A percentile compares a stretch with the other conserved stretches of the same genome.
Conservation (phyloP, 1,284 basidiomycete genomes). For the Melampsora abietis-canadensis region DNA sequence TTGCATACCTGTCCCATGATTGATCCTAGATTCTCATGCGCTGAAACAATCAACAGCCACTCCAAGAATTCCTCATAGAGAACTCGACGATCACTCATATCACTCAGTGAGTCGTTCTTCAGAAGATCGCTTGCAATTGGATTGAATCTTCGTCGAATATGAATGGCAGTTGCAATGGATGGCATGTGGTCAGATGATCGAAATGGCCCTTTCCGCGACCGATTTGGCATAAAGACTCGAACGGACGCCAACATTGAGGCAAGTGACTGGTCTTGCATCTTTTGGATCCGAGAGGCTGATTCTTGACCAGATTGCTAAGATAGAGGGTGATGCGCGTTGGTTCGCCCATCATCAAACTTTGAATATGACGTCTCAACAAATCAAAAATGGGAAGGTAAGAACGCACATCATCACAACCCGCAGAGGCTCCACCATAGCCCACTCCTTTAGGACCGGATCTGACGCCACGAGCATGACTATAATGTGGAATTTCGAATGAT, state of each 20-base stretch:
- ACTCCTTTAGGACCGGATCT: neutral
- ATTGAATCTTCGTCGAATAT: slow-evolving; percentile 80
- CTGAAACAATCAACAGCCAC: slow-evolving; percentile 87
- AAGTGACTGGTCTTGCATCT: slow-evolving; percentile 5
- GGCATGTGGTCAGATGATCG: neutral
- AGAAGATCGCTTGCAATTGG: slow-evolving; percentile 76
- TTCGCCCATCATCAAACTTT: neutral
- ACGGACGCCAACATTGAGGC: neutral
- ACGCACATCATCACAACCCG: neutral
- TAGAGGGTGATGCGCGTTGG: neutral
- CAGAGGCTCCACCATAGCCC: slow-evolving; percentile 8
- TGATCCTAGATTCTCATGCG: slow-evolving; percentile 80
- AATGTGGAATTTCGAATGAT: neutral
- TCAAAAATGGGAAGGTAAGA: neutral
- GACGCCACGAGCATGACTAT: neutral
- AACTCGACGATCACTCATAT: slow-evolving; percentile 80
- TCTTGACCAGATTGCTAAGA: slow-evolving; percentile 11
- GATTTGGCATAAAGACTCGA: neutral
- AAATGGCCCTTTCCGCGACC: neutral
- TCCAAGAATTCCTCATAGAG: slow-evolving; percentile 83
- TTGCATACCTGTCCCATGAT: slow-evolving; percentile 70
- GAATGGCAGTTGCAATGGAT: slow-evolving; percentile 62
- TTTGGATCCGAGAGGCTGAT: slow-evolving; percentile 14
- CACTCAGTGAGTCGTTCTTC: slow-evolving; percentile 80
- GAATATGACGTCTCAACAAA: neutral